Evolutionary conservation across 2,329 filamentous ascomycete species (phyloP), one percentile per base, ranked within the genome.

Genomic region (Trichoderma oligosporum): DNA sequence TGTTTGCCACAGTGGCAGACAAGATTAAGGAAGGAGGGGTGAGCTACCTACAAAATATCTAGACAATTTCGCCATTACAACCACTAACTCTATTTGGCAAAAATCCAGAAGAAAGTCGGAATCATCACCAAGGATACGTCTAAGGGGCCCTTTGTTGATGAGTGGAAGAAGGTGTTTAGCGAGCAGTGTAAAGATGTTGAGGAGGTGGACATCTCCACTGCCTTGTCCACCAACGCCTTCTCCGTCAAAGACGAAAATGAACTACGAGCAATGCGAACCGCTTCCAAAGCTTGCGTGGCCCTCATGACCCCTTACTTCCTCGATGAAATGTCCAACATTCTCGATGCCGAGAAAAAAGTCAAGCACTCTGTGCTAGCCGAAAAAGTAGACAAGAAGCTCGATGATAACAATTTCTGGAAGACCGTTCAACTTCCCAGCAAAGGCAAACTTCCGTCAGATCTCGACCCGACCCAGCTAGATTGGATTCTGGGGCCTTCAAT

Each of bases 321-420:
- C 63, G 94, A 99, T 69, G 92, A 97, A 71, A 97, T 99, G 92
- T 96, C 93, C 49, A 88, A 89, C 65, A 88, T 97, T 52, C 84
- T 99, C 60, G 94, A 99, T 68, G 88, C 92, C 64, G 95, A 97
- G 73, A 97, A 96, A 79, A 96, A 96, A 70, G 91, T 97, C 69
- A 94, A 91, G 62, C 94, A 99, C 74, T 89, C 87, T 63, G 81
- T 82, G 2, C 81, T 99, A 7, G 86, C 89, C n/a, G 85, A 90
- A 66, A 94, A 92, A 73, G 88, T 99, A 29, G 86, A 93, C 64
- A 84, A 85, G 67, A 97, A 97, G 76, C 86, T 99, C 57, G 93
- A 97, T 66, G 91, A 99, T 65, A 79, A 83, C 51, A 96, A 95
- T 67, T 99, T 96, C 70, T 99, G 96, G 84, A 89, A 91, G 69